A percentile compares a stretch with the other conserved stretches of the same genome.
Conservation (phyloP, 1,139 yeast species). For the Waltiozyma sp. region DNA sequence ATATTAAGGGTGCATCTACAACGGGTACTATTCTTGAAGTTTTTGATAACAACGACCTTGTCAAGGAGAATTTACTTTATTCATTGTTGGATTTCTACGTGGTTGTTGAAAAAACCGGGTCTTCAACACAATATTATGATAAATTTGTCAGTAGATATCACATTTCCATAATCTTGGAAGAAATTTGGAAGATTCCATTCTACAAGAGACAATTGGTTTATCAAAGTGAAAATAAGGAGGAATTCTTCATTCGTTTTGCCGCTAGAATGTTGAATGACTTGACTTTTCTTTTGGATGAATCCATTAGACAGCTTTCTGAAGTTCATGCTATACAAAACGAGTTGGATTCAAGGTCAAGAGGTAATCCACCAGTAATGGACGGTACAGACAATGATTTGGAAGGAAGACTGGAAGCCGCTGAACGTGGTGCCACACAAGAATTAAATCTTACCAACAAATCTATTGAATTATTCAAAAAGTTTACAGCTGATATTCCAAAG, state of each 20-base stretch:
- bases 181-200: constrained; percentile 64
- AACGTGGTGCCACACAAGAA: constrained; percentile 69
- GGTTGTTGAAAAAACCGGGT: constrained; percentile 92
- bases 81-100: constrained; percentile 84
- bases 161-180: constrained; percentile 73
- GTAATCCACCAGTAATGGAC: constrained; percentile 33
- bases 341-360: constrained; percentile 27
- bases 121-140: constrained; percentile 91
- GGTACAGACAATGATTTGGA: constrained; percentile 51
- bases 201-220: constrained; percentile 59
- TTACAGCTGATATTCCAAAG: constrained; percentile 76
- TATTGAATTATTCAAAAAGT: constrained; percentile 63
- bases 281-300: constrained; percentile 84
- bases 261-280: constrained; percentile 94
- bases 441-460: constrained; percentile 82
- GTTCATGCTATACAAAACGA: constrained; percentile 70
- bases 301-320: constrained; percentile 64
- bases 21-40: constrained; percentile 69
- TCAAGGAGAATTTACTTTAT: constrained; percentile 59
- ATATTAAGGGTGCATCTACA: constrained; percentile 21
- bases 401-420: constrained; percentile 47
- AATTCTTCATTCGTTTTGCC: constrained; percentile 81
- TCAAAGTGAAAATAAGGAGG: constrained; percentile 57
- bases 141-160: constrained; percentile 86
- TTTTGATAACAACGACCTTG: constrained; percentile 53